Conservation (phyloP, 495 filamentous ascomycete genomes). For the Hypoxylon lienhwacheense region DNA sequence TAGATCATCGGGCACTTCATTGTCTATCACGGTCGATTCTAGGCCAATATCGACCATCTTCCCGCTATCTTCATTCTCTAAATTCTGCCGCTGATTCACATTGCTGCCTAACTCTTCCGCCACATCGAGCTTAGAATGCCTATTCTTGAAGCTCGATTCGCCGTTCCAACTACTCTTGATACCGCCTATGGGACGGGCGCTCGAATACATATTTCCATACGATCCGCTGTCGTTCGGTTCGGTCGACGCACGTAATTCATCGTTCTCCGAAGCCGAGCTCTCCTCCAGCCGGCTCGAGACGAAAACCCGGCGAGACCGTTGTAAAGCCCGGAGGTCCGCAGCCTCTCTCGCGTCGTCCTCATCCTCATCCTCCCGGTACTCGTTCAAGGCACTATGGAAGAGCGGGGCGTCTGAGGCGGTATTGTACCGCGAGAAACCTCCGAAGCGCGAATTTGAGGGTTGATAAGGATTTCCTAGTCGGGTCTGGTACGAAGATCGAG, state of each 20-base stretch:
- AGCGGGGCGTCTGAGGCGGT: conserved; percentile 75
- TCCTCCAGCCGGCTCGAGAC: conserved; percentile 76
- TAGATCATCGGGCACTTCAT: conserved; percentile 63
- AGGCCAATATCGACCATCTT: conserved; percentile 88
- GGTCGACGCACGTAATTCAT: conserved; percentile 58
- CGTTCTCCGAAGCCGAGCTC: conserved; percentile 76
- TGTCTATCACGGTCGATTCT: conserved; percentile 61
- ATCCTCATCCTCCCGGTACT: conserved; percentile 86
- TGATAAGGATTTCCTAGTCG: conserved; percentile 73
- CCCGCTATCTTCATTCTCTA: conserved; percentile 59
- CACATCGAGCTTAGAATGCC: conserved; percentile 36
- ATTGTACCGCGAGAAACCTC: conserved; percentile 72
- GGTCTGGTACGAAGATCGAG: conserved; percentile 43
- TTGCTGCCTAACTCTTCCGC: conserved; percentile 44
- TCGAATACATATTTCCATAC: conserved; percentile 41
- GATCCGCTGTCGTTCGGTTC: conserved; percentile 53
- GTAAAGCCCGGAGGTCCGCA: conserved; percentile 88
- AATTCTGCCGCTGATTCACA: conserved; percentile 47
- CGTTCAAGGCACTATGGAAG: conserved; percentile 80
- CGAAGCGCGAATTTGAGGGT: conserved; percentile 63
- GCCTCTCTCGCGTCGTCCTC: conserved; percentile 91
- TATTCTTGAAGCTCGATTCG: conserved; percentile 44
- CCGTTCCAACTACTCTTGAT: conserved; percentile 66
- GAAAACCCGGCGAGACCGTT: conserved; percentile 84
- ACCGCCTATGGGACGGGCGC: conserved; percentile 47